phyloP scores from a whole-genome alignment of 352 stramenopile species.

The Pythium brassicae region DNA sequence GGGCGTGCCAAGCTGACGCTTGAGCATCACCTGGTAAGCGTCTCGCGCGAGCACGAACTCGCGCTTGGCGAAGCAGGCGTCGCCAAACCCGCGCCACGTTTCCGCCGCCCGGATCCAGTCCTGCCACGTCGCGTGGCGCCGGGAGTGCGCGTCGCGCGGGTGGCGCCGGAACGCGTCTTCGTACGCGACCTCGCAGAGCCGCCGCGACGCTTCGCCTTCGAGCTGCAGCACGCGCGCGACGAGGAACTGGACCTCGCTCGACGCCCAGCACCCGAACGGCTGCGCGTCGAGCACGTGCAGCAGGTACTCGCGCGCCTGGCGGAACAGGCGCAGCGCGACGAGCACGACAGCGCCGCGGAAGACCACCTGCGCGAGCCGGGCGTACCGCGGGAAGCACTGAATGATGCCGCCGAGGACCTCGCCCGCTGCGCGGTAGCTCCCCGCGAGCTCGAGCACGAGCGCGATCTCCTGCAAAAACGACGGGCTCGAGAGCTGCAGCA shows the following conservation, averaged over 20 bases:
- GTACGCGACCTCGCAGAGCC: conserved; percentile 54
- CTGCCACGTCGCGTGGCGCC: conserved; percentile 37
- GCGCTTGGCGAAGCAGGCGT: conserved; percentile 35
- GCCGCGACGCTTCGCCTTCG: conserved; percentile 31
- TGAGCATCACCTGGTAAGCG: conserved; percentile 54
- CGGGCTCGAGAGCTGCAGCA: conserved; percentile 44
- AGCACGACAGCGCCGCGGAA: conserved; percentile 67
- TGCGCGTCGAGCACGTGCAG: conserved; percentile 49
- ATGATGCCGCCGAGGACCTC: conserved; percentile 58
- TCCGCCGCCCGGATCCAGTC: conserved; percentile 46
- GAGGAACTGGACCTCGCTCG: conserved; percentile 56
- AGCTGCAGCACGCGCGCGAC: conserved; percentile 53
- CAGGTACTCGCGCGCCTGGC: conserved; percentile 65
- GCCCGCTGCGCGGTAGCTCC: conserved; percentile 37
- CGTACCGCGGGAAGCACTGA: conserved; percentile 52
- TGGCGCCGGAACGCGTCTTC: conserved; percentile 50
- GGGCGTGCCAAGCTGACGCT: conserved; percentile 34
- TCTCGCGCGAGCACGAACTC: conserved; percentile 64
- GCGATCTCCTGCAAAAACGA: conserved; percentile 62
- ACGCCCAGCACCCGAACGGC: conserved; percentile 39
- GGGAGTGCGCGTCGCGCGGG: conserved; percentile 18
- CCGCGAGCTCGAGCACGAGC: conserved; percentile 33
- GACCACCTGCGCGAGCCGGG: conserved; percentile 43
- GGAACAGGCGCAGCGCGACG: conserved; percentile 50
- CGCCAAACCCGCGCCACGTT: conserved; percentile 50